phyloP scores from a whole-genome alignment of 352 stramenopile genomes.

The Pseudoperonospora humuli region DNA sequence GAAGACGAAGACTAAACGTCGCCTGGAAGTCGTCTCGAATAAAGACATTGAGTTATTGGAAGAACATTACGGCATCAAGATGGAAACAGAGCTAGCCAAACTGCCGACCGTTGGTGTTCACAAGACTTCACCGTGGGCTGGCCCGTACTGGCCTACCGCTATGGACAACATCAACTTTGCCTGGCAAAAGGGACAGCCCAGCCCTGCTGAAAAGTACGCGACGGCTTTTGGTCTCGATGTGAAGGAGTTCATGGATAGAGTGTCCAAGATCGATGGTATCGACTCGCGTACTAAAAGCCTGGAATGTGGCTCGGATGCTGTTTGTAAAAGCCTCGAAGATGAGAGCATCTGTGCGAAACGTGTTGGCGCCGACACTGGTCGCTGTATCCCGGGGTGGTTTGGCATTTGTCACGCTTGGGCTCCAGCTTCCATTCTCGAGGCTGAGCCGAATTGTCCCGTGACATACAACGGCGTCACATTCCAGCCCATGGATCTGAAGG shows the following conservation, averaged over 20 bases:
- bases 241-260: conserved; percentile 26
- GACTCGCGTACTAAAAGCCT: not conserved
- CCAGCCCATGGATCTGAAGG: conserved; percentile 43
- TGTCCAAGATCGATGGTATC: conserved; percentile 33
- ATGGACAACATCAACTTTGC: not conserved
- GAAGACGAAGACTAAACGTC: not conserved
- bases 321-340: not conserved
- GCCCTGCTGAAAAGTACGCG: conserved; percentile 42
- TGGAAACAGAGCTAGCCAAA: conserved; percentile 1
- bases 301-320: not conserved
- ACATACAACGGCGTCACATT: conserved; percentile 41
- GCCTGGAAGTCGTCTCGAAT: not conserved
- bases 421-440: conserved; percentile 30
- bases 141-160: conserved; percentile 2
- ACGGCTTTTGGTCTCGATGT: conserved; percentile 33
- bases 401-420: conserved; percentile 49
- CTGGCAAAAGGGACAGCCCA: conserved; percentile 22
- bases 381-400: conserved; percentile 38
- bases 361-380: conserved; percentile 12
- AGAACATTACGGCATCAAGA: conserved; percentile 7
- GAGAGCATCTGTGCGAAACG: conserved; percentile 16
- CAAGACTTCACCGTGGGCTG: conserved; percentile 25
- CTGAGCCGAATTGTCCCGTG: conserved; percentile 35
- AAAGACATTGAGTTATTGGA: not conserved
- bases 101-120: conserved; percentile 11